Conservation (phyloP, 495 filamentous ascomycete species). For the Penicillium waksmanii region DNA sequence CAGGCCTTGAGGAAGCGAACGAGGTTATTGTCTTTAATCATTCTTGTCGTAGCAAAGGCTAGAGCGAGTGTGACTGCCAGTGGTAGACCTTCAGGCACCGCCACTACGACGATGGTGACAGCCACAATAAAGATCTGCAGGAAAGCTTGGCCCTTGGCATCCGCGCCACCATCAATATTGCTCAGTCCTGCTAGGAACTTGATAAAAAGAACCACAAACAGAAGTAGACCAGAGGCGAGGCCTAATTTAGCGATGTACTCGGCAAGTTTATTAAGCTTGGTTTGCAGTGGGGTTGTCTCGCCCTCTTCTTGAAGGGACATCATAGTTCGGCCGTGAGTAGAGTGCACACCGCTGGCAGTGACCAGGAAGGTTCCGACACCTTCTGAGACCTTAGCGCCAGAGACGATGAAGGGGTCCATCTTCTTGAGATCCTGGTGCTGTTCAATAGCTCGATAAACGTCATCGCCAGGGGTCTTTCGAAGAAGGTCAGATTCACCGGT, state of each 20-base stretch:
- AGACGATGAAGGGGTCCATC: constrained; percentile 92
- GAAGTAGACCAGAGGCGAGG: constrained; percentile 75
- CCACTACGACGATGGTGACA: constrained; percentile 93
- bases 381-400: constrained; percentile 89
- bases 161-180: constrained; percentile 51
- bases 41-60: constrained; percentile 91
- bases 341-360: constrained; percentile 85
- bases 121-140: constrained; percentile 93
- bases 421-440: constrained; percentile 75
- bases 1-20: constrained; percentile 90
- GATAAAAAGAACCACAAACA: constrained; percentile 93
- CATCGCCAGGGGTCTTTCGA: constrained; percentile 70
- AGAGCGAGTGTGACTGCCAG: constrained; percentile 91
- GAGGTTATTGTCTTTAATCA: constrained; percentile 94
- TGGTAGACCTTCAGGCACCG: constrained; percentile 91
- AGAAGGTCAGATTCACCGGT: constrained; percentile 86
- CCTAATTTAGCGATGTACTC: constrained; percentile 95
- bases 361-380: constrained; percentile 86
- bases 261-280: constrained; percentile 87
- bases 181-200: constrained; percentile 76
- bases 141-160: constrained; percentile 84
- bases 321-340: constrained; percentile 88
- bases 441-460: constrained; percentile 81
- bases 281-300: constrained; percentile 92
- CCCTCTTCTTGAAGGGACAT: constrained; percentile 89